Percentiles rank a stretch among this genome's conserved stretches.
Evolutionary conservation across 495 filamentous ascomycete genomes (phyloP).

Genomic region (Podospora comata): DNA sequence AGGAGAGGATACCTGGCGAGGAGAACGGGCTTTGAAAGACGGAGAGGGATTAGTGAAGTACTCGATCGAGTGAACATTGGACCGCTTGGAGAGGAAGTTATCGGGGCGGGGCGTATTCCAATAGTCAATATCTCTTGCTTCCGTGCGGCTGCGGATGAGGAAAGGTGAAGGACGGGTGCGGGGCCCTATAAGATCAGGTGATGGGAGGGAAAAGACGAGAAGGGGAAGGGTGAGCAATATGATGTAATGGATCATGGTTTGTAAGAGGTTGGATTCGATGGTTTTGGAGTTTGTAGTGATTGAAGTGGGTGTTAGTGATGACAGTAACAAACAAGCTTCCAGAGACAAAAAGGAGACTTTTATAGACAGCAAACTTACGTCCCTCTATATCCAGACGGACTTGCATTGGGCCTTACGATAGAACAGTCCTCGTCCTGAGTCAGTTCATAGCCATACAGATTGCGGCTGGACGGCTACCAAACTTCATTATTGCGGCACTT

Average conservation of each 20-base stretch:
- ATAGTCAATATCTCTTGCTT: constrained; percentile 4
- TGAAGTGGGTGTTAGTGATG: too few relatives aligned
- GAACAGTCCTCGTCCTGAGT: too few relatives aligned
- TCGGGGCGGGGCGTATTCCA: constrained; percentile 26
- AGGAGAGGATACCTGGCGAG: background rate
- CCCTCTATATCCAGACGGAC: too few relatives aligned
- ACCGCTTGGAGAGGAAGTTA: constrained; percentile 19
- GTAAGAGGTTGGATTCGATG: background rate
- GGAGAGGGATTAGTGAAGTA: constrained; percentile 21
- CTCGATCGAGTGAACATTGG: constrained; percentile 15
- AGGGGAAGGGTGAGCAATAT: background rate
- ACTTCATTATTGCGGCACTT: background rate
- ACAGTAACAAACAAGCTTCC: too few relatives aligned
- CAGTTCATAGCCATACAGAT: background rate
- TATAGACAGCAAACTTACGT: too few relatives aligned
- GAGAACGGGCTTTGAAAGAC: background rate
- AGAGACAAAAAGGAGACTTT: too few relatives aligned
- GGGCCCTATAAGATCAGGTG: background rate
- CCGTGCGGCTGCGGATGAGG: background rate
- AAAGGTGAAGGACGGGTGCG: background rate
- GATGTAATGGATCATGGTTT: background rate
- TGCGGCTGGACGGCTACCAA: background rate
- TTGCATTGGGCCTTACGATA: too few relatives aligned
- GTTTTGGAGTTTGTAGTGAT: too few relatives aligned
- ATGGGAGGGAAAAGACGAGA: background rate